Evolutionary conservation across 108 stramenopile genomes (phyloP).

Genomic region (Cylindrotheca fusiformis): DNA sequence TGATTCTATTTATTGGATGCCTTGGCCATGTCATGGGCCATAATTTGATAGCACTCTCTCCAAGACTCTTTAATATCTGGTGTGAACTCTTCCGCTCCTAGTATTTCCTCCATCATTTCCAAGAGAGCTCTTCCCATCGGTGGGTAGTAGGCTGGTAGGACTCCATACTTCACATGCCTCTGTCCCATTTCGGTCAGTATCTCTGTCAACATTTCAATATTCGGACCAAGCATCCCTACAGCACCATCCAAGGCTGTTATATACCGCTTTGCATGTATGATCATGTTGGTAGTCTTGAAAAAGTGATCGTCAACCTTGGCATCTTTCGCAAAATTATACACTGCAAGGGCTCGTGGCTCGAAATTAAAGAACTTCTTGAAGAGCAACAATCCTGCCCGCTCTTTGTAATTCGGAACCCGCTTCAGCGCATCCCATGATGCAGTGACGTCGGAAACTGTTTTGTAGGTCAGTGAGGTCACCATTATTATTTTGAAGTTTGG

Average conservation of each 20-base stretch:
- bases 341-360: constrained; percentile 18
- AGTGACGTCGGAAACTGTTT: neutral
- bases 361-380: constrained; percentile 9
- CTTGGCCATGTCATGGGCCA: constrained; percentile 2
- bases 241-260: constrained; percentile 19
- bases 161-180: constrained; percentile 34
- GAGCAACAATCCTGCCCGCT: neutral
- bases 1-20: too few relatives aligned
- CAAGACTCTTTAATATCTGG: constrained; percentile 22
- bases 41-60: constrained; percentile 4
- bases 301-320: constrained; percentile 10
- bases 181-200: constrained; percentile 28
- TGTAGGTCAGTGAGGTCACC: neutral
- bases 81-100: constrained; percentile 31
- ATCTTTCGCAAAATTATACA: constrained; percentile 17
- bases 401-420: neutral
- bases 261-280: constrained; percentile 15
- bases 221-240: constrained; percentile 30
- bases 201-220: constrained; percentile 23
- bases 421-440: neutral
- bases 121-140: constrained; percentile 37
- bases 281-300: constrained; percentile 5
- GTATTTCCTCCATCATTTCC: constrained; percentile 15
- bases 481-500: too few relatives aligned
- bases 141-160: constrained; percentile 19